Conservation (phyloP, 805 yeast species). For the Lipomyces japonicus region DNA sequence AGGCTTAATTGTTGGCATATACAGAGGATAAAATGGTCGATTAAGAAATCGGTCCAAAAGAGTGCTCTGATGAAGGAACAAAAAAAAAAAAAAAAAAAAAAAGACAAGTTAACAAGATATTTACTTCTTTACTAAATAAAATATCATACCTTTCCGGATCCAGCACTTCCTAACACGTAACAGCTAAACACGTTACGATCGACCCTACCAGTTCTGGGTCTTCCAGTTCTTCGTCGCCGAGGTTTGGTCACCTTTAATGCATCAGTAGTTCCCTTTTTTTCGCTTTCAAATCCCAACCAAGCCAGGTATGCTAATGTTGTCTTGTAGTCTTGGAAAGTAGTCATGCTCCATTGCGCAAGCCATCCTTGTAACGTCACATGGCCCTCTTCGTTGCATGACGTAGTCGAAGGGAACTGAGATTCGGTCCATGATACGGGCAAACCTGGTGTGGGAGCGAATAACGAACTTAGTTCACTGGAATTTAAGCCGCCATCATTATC, state of each 20-base stretch:
- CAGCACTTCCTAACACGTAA: constrained; percentile 76
- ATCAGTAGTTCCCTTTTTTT: constrained; percentile 36
- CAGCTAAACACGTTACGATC: constrained; percentile 94
- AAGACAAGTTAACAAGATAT: neutral
- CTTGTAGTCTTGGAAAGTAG: constrained; percentile 78
- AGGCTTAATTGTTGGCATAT: constrained; percentile 79
- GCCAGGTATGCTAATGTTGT: constrained; percentile 86
- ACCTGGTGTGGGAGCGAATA: constrained; percentile 91
- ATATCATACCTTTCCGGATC: constrained; percentile 70
- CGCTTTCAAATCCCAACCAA: constrained; percentile 74
- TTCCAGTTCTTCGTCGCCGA: constrained; percentile 59
- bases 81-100: no score
- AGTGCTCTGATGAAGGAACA: constrained; percentile 54
- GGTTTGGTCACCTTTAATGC: constrained; percentile 82
- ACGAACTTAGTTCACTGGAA: constrained; percentile 59
- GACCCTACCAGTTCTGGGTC: constrained; percentile 55
- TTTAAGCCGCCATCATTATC: constrained; percentile 96
- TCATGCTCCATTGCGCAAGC: constrained; percentile 98
- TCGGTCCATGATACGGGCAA: constrained; percentile 84
- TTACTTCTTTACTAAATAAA: neutral
- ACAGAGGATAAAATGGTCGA: constrained; percentile 62
- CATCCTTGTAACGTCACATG: constrained; percentile 93
- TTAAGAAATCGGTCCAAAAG: constrained; percentile 77
- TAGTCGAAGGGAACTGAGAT: constrained; percentile 77
- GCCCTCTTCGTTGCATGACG: constrained; percentile 87